Evolutionary conservation across 192 early-diverging fungal species (phyloP).

Genomic region (Pecoramyces ruminantium): DNA sequence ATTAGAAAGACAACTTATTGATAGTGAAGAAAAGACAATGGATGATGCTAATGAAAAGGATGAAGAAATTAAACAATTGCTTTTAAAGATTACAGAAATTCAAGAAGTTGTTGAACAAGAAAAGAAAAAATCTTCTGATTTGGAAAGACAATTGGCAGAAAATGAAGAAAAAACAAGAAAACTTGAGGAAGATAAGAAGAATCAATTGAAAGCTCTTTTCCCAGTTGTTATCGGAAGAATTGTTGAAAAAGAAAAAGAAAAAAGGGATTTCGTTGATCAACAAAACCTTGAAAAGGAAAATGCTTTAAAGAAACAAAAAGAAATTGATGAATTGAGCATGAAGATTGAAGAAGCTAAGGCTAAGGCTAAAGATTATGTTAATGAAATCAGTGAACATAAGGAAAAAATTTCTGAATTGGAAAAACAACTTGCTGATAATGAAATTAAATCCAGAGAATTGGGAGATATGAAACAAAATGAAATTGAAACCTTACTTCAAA

Average conservation of each 20-base stretch:
- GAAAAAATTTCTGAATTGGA: background rate
- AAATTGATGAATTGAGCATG: background rate
- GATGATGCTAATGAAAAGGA: background rate
- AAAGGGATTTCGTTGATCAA: background rate
- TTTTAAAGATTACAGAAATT: background rate
- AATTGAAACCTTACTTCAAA: background rate
- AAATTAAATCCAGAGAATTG: background rate
- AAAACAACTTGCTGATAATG: background rate
- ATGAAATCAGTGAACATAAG: background rate
- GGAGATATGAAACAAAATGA: background rate
- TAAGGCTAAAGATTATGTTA: background rate
- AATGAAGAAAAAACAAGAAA: background rate
- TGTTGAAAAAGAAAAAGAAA: background rate
- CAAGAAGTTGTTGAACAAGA: background rate
- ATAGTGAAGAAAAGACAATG: background rate
- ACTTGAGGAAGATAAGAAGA: background rate
- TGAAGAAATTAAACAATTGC: background rate
- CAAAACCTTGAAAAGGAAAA: background rate
- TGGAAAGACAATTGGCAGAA: background rate
- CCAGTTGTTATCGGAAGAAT: background rate
- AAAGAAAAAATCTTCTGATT: background rate
- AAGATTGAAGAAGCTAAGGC: background rate
- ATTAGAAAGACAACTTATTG: background rate
- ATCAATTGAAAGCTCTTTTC: background rate
- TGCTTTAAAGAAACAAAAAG: background rate